A percentile compares a stretch with the other conserved stretches of the same genome.
Evolutionary conservation across 805 yeast species (phyloP).

Genomic region (Lipomyces sp.): DNA sequence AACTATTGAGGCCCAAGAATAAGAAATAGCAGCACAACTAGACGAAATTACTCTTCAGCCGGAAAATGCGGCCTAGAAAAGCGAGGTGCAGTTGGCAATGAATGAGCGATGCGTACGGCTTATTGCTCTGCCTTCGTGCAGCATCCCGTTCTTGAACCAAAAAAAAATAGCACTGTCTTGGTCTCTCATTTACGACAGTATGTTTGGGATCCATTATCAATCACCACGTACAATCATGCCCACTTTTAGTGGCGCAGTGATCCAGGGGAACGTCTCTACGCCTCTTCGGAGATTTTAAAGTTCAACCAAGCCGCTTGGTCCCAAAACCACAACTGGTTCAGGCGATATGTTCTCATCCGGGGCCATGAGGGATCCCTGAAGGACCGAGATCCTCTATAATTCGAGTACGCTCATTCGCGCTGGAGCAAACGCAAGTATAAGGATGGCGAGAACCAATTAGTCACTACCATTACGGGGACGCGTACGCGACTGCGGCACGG

Average conservation of each 20-base stretch:
- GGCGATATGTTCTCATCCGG: no score
- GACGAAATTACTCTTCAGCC: neutral
- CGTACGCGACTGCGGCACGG: no score
- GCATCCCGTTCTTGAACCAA: neutral
- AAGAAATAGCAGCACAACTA: neutral
- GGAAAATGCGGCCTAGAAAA: neutral
- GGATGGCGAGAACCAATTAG: no score
- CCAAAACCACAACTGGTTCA: no score
- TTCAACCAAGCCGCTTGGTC: neutral
- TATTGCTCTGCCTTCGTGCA: neutral
- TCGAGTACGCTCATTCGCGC: no score
- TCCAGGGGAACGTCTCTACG: neutral
- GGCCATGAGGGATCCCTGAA: no score
- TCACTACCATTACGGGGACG: no score
- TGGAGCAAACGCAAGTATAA: no score
- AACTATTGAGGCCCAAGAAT: neutral
- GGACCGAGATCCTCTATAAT: no score
- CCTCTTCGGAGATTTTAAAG: neutral
- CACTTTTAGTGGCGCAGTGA: neutral
- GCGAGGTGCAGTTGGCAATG: neutral
- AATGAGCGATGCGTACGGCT: neutral
- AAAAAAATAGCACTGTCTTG: no score
- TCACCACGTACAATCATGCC: neutral
- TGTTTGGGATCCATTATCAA: no score
- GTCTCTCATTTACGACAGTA: no score